phyloP scores from a whole-genome alignment of 257 asterid species.

The Forsythia viridissima region DNA sequence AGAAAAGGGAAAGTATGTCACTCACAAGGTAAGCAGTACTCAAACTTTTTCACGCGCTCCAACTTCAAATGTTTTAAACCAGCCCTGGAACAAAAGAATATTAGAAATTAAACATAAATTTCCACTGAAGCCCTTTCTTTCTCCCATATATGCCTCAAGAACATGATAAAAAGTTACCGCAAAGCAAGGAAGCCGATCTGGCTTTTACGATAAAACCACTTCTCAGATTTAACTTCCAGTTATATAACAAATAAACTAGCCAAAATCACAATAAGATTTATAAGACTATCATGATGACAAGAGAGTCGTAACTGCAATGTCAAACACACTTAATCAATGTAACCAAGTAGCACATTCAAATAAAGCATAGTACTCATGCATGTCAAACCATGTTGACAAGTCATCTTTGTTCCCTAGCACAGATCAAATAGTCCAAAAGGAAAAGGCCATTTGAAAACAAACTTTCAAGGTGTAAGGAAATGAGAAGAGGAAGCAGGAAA shows the following conservation, averaged over 20 bases:
- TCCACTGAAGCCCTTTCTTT: background rate
- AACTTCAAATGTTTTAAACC: slow-evolving; percentile 78
- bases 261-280: background rate
- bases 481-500: background rate
- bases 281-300: background rate
- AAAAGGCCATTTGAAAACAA: no score
- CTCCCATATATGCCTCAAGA: background rate
- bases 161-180: background rate
- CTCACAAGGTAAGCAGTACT: slow-evolving; percentile 95
- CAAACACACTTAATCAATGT: background rate
- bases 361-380: background rate
- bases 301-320: background rate
- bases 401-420: background rate
- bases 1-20: slow-evolving; percentile 7
- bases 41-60: slow-evolving; percentile 83
- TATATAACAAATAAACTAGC: background rate
- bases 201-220: background rate
- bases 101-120: background rate
- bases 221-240: background rate
- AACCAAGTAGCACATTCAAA: background rate
- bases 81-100: slow-evolving; percentile 57
- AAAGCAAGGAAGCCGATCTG: background rate
- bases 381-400: background rate
- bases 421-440: slow-evolving; percentile 13
- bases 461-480: background rate